Conservation (phyloP, 306 rosid species). For the Corylus heterophylla region DNA sequence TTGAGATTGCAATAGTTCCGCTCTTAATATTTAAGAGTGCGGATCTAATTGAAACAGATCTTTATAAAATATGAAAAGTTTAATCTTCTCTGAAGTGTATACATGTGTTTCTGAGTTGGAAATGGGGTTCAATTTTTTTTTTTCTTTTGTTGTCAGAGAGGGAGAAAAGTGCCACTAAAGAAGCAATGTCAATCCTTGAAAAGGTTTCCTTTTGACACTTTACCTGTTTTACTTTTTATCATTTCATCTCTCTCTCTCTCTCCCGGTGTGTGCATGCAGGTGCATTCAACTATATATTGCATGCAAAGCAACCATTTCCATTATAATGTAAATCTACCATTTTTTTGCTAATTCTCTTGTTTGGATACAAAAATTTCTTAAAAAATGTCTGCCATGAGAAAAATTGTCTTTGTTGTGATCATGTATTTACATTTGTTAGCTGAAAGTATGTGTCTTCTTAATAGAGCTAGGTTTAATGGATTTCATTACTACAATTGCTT, state of each 20-base stretch:
- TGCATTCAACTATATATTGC: background rate
- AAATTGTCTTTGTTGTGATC: background rate
- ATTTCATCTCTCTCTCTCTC: background rate
- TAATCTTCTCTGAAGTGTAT: background rate
- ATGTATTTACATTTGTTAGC: background rate
- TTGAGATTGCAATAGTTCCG: background rate
- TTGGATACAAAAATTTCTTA: background rate
- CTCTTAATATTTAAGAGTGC: background rate
- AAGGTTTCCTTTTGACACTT: constrained; percentile 43
- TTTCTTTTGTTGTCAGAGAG: constrained; percentile 51
- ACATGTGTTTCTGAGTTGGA: background rate
- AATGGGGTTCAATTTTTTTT: background rate
- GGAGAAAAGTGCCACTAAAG: constrained; percentile 96
- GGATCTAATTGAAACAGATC: background rate
- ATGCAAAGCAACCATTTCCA: background rate
- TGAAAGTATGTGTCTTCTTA: background rate
- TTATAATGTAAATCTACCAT: background rate
- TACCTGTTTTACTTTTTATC: background rate
- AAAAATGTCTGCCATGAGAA: background rate
- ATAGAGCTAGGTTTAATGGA: background rate
- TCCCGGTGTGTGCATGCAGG: background rate
- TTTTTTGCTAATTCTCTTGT: background rate
- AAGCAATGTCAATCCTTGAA: constrained; percentile 74
- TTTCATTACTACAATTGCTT: background rate
- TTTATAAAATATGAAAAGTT: background rate